These are phyloP conservation scores for Polyplosphaeria fusca DNA, from an alignment of 495 filamentous ascomycete species.

Conservation along the genomic window DNA sequence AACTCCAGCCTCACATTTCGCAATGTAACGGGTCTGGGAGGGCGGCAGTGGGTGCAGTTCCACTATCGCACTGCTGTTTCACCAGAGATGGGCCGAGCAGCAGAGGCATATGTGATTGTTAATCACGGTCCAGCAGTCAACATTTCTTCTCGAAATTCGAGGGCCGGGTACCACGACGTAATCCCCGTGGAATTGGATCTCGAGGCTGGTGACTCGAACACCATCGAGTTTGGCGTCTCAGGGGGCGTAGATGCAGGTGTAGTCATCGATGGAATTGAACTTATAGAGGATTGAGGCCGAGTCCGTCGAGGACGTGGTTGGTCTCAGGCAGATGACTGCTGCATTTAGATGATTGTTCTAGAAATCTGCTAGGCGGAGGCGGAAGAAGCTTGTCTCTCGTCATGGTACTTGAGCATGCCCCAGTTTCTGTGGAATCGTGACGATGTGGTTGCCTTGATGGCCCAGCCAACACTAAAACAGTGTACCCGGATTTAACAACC, in stretches of 20 bases:
- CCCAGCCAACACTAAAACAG: not conserved
- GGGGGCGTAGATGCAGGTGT: constrained; percentile 17
- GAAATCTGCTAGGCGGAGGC: not conserved
- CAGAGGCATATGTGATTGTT: constrained; percentile 44
- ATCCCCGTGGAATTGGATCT: constrained; percentile 42
- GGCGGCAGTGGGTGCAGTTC: constrained; percentile 44
- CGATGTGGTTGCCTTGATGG: no score
- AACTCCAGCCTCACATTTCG: constrained; percentile 40
- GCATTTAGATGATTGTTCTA: not conserved
- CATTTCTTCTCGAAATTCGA: constrained; percentile 44
- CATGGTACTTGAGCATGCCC: no score
- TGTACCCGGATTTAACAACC: not conserved
- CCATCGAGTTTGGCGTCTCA: constrained; percentile 41
- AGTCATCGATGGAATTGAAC: constrained; percentile 3
- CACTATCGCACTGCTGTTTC: constrained; percentile 39
- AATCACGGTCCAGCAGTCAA: constrained; percentile 43
- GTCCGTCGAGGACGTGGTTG: not conserved
- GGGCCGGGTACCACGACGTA: constrained; percentile 44
- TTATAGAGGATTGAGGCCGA: constrained; percentile 1
- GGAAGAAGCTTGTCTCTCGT: no score
- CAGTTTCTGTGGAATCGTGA: no score
- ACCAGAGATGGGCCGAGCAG: constrained; percentile 37
- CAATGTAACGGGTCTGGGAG: constrained; percentile 45
- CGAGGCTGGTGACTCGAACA: constrained; percentile 41
- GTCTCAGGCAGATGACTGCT: not conserved